These are phyloP conservation scores for Zygotorulaspora chibaensis DNA, from an alignment of 805 yeast species.

Conservation along the genomic window DNA sequence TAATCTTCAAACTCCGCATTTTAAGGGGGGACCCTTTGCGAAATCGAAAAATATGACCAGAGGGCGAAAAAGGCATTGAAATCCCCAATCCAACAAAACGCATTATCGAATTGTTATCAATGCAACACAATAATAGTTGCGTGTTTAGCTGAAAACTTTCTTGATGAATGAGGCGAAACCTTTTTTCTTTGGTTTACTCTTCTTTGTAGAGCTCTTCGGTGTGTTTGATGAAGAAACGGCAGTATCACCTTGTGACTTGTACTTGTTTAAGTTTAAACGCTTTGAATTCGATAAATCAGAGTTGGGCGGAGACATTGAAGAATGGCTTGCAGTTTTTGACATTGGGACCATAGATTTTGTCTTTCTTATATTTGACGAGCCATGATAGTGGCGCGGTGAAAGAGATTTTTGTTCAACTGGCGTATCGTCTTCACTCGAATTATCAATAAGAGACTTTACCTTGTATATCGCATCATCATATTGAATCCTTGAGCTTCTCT, in stretches of 20 bases:
- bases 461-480: conserved; percentile 29
- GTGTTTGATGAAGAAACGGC: background rate
- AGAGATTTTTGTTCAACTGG: background rate
- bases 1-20: background rate
- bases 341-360: conserved; percentile 21
- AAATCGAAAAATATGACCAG: background rate
- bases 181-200: conserved; percentile 10
- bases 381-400: background rate
- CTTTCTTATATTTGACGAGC: conserved; percentile 16
- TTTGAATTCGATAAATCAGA: conserved; percentile 2
- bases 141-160: conserved; percentile 16
- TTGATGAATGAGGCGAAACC: conserved; percentile 21
- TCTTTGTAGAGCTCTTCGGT: conserved; percentile 2
- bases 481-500: conserved; percentile 29
- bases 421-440: conserved; percentile 11
- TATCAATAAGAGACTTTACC: conserved; percentile 31
- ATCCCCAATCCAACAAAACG: background rate
- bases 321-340: conserved; percentile 2
- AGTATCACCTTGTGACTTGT: background rate
- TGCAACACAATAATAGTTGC: background rate
- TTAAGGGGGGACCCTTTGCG: background rate
- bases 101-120: no score
- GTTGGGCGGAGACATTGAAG: conserved; percentile 6
- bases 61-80: background rate
- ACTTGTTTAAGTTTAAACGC: background rate